These are phyloP conservation scores for Xylaria sp. DNA, from an alignment of 2,329 filamentous ascomycete genomes.

Conservation along the genomic window DNA sequence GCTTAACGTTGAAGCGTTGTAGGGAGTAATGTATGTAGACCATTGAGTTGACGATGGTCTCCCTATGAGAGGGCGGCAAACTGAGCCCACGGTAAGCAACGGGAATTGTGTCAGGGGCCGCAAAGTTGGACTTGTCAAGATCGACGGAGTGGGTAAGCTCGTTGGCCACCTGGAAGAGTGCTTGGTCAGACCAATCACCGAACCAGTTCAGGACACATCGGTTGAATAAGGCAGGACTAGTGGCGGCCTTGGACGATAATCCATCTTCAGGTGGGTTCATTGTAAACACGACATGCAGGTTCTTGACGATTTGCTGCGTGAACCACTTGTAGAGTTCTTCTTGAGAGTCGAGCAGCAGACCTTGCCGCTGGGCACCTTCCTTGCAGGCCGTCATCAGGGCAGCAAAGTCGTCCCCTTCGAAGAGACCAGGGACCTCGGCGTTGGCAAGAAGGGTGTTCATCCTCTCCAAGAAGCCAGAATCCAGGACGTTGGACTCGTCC, in stretches of 20 bases:
- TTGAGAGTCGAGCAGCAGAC: constrained; percentile 91
- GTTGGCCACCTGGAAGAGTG: constrained; percentile 94
- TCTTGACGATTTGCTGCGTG: constrained; percentile 98
- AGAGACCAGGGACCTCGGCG: constrained; percentile 97
- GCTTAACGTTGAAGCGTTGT: constrained; percentile 82
- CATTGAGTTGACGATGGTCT: constrained; percentile 96
- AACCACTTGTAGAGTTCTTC: constrained; percentile 99
- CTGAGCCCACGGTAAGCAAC: constrained; percentile 86
- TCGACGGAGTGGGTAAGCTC: constrained; percentile 97
- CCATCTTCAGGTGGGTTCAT: constrained; percentile 99
- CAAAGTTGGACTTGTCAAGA: constrained; percentile 83
- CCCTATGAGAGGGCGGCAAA: constrained; percentile 85
- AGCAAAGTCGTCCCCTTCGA: constrained; percentile 98
- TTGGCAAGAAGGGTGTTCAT: constrained; percentile 99
- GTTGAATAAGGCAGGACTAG: constrained; percentile 98
- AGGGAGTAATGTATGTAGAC: constrained; percentile 98
- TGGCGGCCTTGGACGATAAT: constrained; percentile 92
- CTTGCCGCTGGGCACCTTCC: constrained; percentile 95
- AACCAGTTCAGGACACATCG: constrained; percentile 99
- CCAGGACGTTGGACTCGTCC: constrained; percentile 98
- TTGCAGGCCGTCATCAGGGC: constrained; percentile 99
- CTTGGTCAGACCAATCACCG: constrained; percentile 99
- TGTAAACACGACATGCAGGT: constrained; percentile 97
- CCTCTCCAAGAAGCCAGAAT: constrained; percentile 96
- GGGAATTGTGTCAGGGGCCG: constrained; percentile 86